These are phyloP conservation scores for Sesbania bispinosa DNA, from an alignment of 306 rosid genomes.

Conservation along the genomic window DNA sequence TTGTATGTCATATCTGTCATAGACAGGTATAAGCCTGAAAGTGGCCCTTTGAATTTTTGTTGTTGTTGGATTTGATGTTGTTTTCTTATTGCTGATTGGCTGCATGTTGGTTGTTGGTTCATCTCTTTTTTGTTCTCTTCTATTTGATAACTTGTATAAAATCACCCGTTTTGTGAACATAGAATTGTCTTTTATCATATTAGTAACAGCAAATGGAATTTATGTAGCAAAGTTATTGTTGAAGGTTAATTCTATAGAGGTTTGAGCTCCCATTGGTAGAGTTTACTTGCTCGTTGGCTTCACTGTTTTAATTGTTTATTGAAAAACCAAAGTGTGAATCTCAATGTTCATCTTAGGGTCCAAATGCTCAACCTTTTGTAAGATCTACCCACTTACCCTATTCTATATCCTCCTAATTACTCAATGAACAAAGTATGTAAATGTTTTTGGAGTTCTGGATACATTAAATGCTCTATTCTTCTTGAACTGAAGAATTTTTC, in stretches of 20 bases:
- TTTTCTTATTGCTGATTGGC: neutral
- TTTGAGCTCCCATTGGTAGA: neutral
- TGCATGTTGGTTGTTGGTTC: neutral
- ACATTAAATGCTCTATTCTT: neutral
- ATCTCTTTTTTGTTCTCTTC: neutral
- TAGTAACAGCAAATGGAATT: conserved; percentile 1
- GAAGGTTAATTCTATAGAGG: neutral
- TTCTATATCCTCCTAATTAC: no score
- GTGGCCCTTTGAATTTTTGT: neutral
- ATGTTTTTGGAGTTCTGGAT: neutral
- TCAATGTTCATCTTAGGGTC: neutral
- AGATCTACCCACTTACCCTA: no score
- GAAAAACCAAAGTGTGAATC: neutral
- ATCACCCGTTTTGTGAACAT: neutral
- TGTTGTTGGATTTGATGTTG: conserved; percentile 3
- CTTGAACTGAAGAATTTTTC: no score
- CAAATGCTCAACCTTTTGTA: neutral
- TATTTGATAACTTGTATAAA: neutral
- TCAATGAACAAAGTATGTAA: no score
- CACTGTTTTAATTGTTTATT: neutral
- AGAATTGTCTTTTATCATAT: neutral
- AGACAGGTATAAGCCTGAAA: conserved; percentile 58
- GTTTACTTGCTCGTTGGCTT: neutral
- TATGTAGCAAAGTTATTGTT: neutral
- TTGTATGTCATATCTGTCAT: conserved; percentile 81